Base-by-base conservation (phyloP, 306 rosid species). In the Delonix regia region DNA sequence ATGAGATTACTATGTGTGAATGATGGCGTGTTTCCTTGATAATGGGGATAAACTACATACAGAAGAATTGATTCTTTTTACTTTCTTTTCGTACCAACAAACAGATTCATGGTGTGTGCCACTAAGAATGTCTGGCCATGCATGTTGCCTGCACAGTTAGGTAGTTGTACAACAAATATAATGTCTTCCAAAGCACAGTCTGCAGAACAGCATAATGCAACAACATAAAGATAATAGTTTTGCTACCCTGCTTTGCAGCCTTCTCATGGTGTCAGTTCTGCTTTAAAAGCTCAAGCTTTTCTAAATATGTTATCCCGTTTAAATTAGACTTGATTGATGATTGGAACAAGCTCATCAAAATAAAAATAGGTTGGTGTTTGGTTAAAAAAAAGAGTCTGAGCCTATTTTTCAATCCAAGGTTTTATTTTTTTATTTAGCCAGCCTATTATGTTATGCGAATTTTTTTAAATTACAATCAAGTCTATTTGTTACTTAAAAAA, bases 41-140 rank as follows among this genome's bases (percentile, higher is more conserved):
- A 77, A 53, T 18, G 48, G 53, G 68, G 33, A 27, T 38, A 60
- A 3, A 19, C 6, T 6, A 19, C 34, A 13, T n/a, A 57, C 24
- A 49, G 45, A 30, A 28, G 69, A n/a, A n/a, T n/a, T 33, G 49
- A 5, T 6, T 41, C 41, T 27, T 33, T 34, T 15, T 10, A 19
- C 9, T 44, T 80, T 53, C 74, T 67, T 74, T 66, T 67, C 15
- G 33, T 74, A 67, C 47, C 76, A 66, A 25, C 15, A 57, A 74
- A 74, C 52, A 74, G 74, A 74, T 74, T 74, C 70, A 74, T 18
- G 71, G 62, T 80, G 84, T 67, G 63, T 16, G 57, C 75, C 83
- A 73, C 83, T 77, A 39, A 53, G 30, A 73, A 22, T 45, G 36
- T 53, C 61, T 53, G 69, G 56, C 9, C 52, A 74, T 65, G 38